Evolutionary conservation across 495 filamentous ascomycete genomes (phyloP), one percentile per base, ranked within the genome.

Genomic region (Aspergillus cavernicola): DNA sequence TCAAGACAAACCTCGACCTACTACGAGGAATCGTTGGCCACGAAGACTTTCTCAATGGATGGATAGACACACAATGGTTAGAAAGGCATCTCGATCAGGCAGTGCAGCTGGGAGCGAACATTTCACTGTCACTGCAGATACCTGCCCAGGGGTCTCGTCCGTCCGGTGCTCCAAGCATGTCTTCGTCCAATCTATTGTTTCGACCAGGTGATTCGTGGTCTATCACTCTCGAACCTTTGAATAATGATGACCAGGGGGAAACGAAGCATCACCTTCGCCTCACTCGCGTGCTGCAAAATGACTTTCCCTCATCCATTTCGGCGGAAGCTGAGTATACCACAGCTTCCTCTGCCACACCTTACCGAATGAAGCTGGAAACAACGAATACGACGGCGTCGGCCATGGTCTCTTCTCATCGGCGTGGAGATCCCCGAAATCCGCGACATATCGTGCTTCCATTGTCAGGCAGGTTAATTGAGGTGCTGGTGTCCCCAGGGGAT

Each of bases 51-150:
- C 22, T 64, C 9, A 52, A 53, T 7, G 72, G 75, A 8, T 58
- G 36, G 1, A 76, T 74, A 42, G 78, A 84, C 58, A 84, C 79
- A 0, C 78, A 75, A 52, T 85, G 82, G 82, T 72, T 85, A 9
- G 76, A 80, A 52, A 46, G 56, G 6, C 70, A 76, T 19, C 68
- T 84, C 8, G 50, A 69, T 0, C 58, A 71, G 7, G 52, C 73
- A 0, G 56, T 79, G 4, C 44, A 71, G 39, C 38, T 52, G 63
- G 77, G 63, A 32, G 64, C 59, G 11, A 45, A 19, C 19, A 66
- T 65, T 31, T 61, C 64, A 9, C 46, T 60, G 6, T 50, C 44
- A 12, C 31, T 60, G 6, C 31, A 59, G 16, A 10, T 19, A 23
- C 20, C 48, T 18, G 51, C 31, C 2, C 54, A 33, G 18, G 13